phyloP scores from a whole-genome alignment of 73 alveolate genomes.

The Symbiodinium pilosum region DNA sequence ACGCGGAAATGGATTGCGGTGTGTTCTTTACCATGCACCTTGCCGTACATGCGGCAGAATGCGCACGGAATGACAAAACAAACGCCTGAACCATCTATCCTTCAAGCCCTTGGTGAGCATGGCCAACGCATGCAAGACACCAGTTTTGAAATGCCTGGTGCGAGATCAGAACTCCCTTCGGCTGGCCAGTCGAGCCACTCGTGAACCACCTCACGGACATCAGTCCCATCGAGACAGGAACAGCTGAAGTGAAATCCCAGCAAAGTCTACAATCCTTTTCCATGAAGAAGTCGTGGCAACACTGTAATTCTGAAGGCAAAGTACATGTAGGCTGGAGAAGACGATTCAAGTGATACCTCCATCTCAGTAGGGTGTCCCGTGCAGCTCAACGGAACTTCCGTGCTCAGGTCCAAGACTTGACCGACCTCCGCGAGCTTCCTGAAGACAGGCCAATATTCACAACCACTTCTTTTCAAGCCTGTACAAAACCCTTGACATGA shows the following conservation, averaged over 20 bases:
- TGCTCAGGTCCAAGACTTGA: slow-evolving; percentile 64
- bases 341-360: background rate
- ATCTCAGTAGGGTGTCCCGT: background rate
- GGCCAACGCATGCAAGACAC: background rate
- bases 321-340: slow-evolving; percentile 51
- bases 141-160: slow-evolving; percentile 66
- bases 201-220: slow-evolving; percentile 50
- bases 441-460: background rate
- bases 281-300: too few relatives aligned
- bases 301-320: background rate
- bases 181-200: slow-evolving; percentile 88
- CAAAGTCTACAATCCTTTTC: background rate
- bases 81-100: background rate
- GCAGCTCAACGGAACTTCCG: slow-evolving; percentile 27
- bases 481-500: too few relatives aligned
- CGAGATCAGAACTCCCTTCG: slow-evolving; percentile 64
- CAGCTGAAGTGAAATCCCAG: background rate
- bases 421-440: slow-evolving; percentile 2
- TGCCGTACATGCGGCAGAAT: background rate
- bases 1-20: slow-evolving; percentile 22
- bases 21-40: slow-evolving; percentile 73
- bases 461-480: background rate
- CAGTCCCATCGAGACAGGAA: too few relatives aligned
- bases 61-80: background rate
- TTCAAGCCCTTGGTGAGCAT: background rate